Base-by-base conservation (phyloP, 768 basidiomycete genomes). In the Aureoboletus auriporus region DNA sequence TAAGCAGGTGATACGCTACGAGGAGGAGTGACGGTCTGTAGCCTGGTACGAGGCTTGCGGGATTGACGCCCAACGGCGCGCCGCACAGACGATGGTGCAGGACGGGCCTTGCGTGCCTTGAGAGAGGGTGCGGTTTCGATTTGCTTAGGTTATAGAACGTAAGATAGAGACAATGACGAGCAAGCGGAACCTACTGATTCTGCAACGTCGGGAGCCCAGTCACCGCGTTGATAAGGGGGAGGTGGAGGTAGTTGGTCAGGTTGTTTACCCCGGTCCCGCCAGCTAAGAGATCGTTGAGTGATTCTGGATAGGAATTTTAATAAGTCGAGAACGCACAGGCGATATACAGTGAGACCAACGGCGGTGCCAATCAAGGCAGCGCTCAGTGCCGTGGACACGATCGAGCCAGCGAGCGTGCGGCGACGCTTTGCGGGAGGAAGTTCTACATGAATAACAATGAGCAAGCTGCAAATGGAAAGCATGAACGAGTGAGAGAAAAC, bases 311-410 rank as follows among this genome's bases (percentile, higher is more conserved):
- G 35, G 31, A 11, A 42, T 36, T 11, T 28, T 26, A 27, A 44
- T 39, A 46, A 35, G 23, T 26, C 27, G 49, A 42, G 33, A 30
- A 77, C 87, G 72, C 64, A 91, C 89, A 92, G 72, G 67, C 87
- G 80, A 71, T 90, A 93, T 36, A 90, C 87, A 39, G 89, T 89
- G 53, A 91, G 75, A 50, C 89, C 89, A 44, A 93, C 89, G 13
- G 90, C 90, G 17, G 87, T 84, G 49, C 89, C 87, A 51, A 93
- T 87, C 50, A 93, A 77, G 39, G 88, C 90, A 54, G 89, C 89
- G 69, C 79, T 88, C 68, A 92, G 72, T 47, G 90, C 89, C 29
- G 88, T 87, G 13, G 87, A 86, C 53, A 91, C 80, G 60, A 93
- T 84, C 49, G 86, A 84, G 53, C 87, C 87, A 54, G 88, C 84